These are phyloP conservation scores for Conoideocrella luteorostrata DNA, from an alignment of 2,329 filamentous ascomycete species.

Conservation along the genomic window DNA sequence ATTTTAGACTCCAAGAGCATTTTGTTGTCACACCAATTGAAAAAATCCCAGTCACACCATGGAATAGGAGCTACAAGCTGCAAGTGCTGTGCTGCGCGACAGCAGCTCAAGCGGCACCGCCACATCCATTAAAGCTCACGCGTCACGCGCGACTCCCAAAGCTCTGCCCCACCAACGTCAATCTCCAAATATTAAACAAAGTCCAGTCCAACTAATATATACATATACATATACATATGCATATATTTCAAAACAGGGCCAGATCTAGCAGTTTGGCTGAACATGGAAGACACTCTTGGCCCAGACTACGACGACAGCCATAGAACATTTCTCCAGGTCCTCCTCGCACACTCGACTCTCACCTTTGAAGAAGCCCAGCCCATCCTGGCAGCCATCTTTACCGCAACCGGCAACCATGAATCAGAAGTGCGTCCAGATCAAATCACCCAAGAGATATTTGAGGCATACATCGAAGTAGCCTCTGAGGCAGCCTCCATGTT, in stretches of 20 bases:
- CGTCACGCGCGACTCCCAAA: too few species aligned
- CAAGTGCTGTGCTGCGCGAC: too few species aligned
- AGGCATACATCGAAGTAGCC: constrained; percentile 61
- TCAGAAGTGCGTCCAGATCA: constrained; percentile 48
- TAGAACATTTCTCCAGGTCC: constrained; percentile 84
- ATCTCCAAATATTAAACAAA: background rate
- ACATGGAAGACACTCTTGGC: constrained; percentile 23
- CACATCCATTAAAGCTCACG: too few species aligned
- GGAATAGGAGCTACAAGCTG: too few species aligned
- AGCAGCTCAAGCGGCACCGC: too few species aligned
- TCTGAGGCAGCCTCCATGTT: constrained; percentile 70
- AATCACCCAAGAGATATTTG: constrained; percentile 62
- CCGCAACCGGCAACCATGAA: constrained; percentile 36
- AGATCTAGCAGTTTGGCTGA: background rate
- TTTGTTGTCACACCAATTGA: too few species aligned
- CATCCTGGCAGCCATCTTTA: constrained; percentile 70
- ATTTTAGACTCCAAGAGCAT: too few species aligned
- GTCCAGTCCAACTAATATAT: too few species aligned
- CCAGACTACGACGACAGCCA: constrained; percentile 55
- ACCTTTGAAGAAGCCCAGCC: constrained; percentile 67
- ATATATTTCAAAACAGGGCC: background rate
- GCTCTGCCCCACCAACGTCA: background rate
- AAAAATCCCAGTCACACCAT: too few species aligned
- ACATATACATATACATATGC: background rate
- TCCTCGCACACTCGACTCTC: constrained; percentile 72